A percentile compares a stretch with the other conserved stretches of the same genome.
phyloP scores from a whole-genome alignment of 2,329 filamentous ascomycete genomes.

The Colletotrichum agaves region DNA sequence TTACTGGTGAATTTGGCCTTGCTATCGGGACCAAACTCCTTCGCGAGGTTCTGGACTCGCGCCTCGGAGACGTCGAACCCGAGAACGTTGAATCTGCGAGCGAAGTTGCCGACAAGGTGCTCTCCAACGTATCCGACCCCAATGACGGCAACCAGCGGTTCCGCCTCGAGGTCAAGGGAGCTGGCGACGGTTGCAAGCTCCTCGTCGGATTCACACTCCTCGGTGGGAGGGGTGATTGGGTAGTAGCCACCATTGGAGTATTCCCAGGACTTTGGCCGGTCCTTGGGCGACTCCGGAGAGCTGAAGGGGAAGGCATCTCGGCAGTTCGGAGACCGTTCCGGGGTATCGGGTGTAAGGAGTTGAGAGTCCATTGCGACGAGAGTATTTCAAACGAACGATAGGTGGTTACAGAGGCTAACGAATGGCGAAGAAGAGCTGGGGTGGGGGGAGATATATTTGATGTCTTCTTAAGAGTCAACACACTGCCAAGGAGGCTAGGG shows the following conservation, averaged over 20 bases:
- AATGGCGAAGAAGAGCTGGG: constrained; percentile 4
- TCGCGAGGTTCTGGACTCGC: constrained; percentile 49
- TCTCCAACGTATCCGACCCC: constrained; percentile 65
- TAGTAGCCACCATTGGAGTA: constrained; percentile 32
- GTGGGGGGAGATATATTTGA: constrained; percentile 20
- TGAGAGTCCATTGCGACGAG: constrained; percentile 28
- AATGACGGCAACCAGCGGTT: constrained; percentile 58
- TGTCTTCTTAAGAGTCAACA: constrained; percentile 29
- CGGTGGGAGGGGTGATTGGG: constrained; percentile 37
- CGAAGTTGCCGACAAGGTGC: constrained; percentile 59
- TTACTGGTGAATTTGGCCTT: constrained; percentile 50
- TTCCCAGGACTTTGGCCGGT: constrained; percentile 25
- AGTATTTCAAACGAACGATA: constrained; percentile 21
- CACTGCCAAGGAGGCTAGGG: constrained; percentile 24
- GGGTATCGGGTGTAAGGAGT: constrained; percentile 32
- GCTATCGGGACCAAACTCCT: constrained; percentile 42
- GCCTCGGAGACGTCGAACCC: constrained; percentile 60
- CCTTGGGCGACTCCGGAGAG: constrained; percentile 16
- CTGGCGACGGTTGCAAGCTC: constrained; percentile 32
- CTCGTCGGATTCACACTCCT: constrained; percentile 38
- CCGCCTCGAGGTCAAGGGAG: constrained; percentile 35
- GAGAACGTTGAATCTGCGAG: constrained; percentile 52
- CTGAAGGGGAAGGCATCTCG: constrained; percentile 24
- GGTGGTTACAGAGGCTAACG: not conserved
- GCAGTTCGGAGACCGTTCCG: constrained; percentile 28